These are phyloP conservation scores for Penicillium sp. DNA, from an alignment of 2,329 filamentous ascomycete species.

Conservation along the genomic window DNA sequence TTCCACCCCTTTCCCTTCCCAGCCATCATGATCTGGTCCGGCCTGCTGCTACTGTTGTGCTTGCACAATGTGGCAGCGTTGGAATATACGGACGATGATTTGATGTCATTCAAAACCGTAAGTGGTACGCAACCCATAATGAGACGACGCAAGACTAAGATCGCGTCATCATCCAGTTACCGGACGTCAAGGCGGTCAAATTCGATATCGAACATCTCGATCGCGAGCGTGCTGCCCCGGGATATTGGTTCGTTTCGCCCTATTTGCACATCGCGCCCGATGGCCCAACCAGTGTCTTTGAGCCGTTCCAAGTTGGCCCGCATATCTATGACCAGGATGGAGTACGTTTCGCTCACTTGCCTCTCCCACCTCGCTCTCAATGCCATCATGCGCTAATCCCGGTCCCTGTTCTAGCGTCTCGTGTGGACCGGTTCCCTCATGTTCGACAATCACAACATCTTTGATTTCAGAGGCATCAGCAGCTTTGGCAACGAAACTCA, in stretches of 20 bases:
- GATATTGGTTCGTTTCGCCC: conserved; percentile 56
- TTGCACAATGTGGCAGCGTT: conserved; percentile 18
- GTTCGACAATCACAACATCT: conserved; percentile 51
- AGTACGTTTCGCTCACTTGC: conserved; percentile 29
- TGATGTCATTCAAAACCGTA: conserved; percentile 26
- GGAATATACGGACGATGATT: conserved; percentile 21
- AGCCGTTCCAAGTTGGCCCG: conserved; percentile 52
- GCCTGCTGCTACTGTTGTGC: conserved; percentile 14
- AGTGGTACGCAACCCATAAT: not conserved
- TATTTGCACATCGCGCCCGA: conserved; percentile 41
- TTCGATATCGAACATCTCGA: conserved; percentile 33
- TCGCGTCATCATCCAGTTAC: conserved; percentile 21
- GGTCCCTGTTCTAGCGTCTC: conserved; percentile 36
- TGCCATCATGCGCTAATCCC: conserved; percentile 4
- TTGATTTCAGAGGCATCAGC: conserved; percentile 50
- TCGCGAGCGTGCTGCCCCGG: conserved; percentile 39
- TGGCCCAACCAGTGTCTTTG: conserved; percentile 27
- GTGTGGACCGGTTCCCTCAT: conserved; percentile 53
- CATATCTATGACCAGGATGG: conserved; percentile 57
- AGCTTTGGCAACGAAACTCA: conserved; percentile 48
- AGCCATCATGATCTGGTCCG: conserved; percentile 17
- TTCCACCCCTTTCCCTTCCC: not conserved
- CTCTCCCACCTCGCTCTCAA: not conserved
- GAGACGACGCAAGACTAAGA: not conserved
- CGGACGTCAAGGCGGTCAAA: conserved; percentile 30